Base-by-base conservation (phyloP, 768 basidiomycete species). In the Auriscalpium vulgare region DNA sequence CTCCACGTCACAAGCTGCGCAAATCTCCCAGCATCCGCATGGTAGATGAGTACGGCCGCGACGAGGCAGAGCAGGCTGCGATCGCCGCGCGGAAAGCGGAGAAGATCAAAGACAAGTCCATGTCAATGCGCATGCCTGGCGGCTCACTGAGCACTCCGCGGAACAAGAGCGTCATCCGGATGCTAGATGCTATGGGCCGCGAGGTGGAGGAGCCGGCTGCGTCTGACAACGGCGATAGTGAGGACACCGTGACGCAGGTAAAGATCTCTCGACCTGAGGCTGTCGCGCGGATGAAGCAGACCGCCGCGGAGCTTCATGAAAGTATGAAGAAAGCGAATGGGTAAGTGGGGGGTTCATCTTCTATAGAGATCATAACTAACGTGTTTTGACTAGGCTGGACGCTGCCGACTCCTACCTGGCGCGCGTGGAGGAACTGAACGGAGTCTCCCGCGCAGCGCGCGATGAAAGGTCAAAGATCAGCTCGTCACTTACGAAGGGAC, bases 131-230 rank as follows among this genome's bases (percentile, higher is more conserved):
- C 35, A 53, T 56, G 57, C 52, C 56, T 21, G 53, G 46, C 10
- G 58, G 57, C n/a, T 44, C 66, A 8, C 63, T 61, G 47, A 47
- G 52, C 29, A 64, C 50, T 9, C 60, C 68, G 51, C 66, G 67
- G 10, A 77, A 62, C 51, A 75, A 67, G 61, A 78, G 73, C 58
- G 63, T 67, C 23, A 72, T 88, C 50, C 78, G 84, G 45, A 70
- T 88, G 37, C 77, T 87, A 44, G 87, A 90, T 65, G 83, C 83
- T 6, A 82, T 85, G 79, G 87, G 86, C 8, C 76, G 72, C 52
- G 80, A 83, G 61, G 72, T 86, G 14, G 74, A 77, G 53, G 73
- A 71, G 44, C 29, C 29, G 1, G 29, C 29, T 29, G 40, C 49
- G 16, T 65, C 59, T 14, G 58, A 56, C 36, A 54, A 59, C 17